Conservation (phyloP, 805 yeast genomes). For the Wickerhamomyces pijperi region DNA sequence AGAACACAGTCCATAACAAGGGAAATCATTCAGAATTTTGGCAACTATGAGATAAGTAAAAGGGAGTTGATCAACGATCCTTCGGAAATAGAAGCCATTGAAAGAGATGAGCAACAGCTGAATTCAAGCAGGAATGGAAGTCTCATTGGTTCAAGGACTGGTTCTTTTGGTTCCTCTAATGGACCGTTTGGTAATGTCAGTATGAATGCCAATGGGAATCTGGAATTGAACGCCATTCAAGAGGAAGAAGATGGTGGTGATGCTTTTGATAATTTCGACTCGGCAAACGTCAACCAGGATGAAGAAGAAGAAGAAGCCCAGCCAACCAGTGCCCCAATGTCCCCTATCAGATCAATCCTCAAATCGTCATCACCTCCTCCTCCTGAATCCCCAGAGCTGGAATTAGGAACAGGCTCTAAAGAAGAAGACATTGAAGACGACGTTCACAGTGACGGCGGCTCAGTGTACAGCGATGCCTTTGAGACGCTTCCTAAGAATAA, state of each 20-base stretch:
- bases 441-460: conserved; percentile 14
- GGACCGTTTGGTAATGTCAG: no score
- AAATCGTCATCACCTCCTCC: neutral
- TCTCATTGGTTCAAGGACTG: no score
- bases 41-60: conserved; percentile 36
- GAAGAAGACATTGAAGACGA: conserved; percentile 8
- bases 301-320: conserved; percentile 8
- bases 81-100: no score
- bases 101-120: neutral
- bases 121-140: neutral
- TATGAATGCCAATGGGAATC: conserved; percentile 14
- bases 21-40: conserved; percentile 37
- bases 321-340: neutral
- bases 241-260: conserved; percentile 14
- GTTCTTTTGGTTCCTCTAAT: no score
- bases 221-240: conserved; percentile 19
- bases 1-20: conserved; percentile 45
- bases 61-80: conserved; percentile 28
- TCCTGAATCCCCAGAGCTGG: neutral
- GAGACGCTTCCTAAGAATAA: conserved; percentile 7
- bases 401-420: neutral
- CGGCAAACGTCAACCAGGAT: conserved; percentile 18
- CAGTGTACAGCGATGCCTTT: conserved; percentile 15
- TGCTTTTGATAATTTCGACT: no score
- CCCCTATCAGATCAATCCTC: neutral